Evolutionary conservation across 371 early-diverging fungal species (phyloP), one percentile per base, ranked within the genome.

Genomic region (Mortierella sp.): DNA sequence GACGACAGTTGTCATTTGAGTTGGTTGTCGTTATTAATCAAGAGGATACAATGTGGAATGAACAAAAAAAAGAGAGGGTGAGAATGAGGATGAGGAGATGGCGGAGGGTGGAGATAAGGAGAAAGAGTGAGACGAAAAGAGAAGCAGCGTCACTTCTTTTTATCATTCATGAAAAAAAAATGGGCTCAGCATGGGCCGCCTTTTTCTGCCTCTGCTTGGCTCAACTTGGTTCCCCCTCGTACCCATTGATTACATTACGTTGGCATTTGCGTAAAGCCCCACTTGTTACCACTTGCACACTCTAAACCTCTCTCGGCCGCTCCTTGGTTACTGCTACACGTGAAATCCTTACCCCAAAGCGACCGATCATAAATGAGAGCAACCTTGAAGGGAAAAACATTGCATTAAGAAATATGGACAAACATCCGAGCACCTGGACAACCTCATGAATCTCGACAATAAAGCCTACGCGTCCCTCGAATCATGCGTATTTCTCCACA

Each of bases 1-100:
- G 0, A 72, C 27, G 16, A 74, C 24, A 2, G 71, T 65, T 43
- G 80, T 55, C 76, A 80, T 83, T 48, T 8, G 29, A 38, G 54
- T 48, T 7, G 49, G 70, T 14, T 18, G 24, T 51, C 5, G 51
- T 51, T 51, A 5, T 51, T 51, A 51, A 51, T 51, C 21, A 14
- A 54, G 18, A 18, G 24, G 56, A 16, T 10, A 27, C 6, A 10
- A 32, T 4, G 63, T 32, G 63, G 68, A 68, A 63, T n/a, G 70
- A 14, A 44, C 32, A 32, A 24, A 56, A n/a, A n/a, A n/a, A 11
- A 11, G 11, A 55, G 24, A n/a, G 29, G 27, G 27, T 27, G 6
- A 32, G 18, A 16, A 29, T 32, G 38, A 29, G 60, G 5, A 54
- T 29, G 63, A 29, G 14, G 29, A 6, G 63, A 35, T 35, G 63